Percentiles rank a stretch among this genome's conserved stretches.
Conservation (phyloP, 768 basidiomycete genomes). For the Hygrophoropsis aurantiaca region DNA sequence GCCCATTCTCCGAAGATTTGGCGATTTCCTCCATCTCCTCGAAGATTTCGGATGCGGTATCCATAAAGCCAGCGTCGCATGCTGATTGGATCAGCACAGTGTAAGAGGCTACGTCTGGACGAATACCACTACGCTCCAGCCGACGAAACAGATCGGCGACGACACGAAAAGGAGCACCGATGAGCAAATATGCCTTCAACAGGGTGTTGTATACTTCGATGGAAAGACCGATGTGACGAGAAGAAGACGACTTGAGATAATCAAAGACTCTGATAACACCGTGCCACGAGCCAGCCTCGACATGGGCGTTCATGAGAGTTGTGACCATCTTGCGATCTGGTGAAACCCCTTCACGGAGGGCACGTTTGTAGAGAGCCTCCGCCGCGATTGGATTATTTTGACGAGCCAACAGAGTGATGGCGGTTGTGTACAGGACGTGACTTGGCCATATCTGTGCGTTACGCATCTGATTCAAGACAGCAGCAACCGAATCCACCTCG, state of each 20-base stretch:
- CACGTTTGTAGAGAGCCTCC: conserved; percentile 64
- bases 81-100: conserved; percentile 78
- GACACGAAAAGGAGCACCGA: conserved; percentile 71
- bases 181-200: conserved; percentile 79
- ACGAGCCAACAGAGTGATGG: conserved; percentile 66
- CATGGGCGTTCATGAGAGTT: conserved; percentile 79
- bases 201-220: conserved; percentile 75
- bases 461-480: conserved; percentile 63
- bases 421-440: conserved; percentile 57
- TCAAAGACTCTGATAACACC: conserved; percentile 73
- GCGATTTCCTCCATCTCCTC: conserved; percentile 59
- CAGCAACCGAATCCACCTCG: conserved; percentile 51
- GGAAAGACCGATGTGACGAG: conserved; percentile 40
- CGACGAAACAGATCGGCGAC: conserved; percentile 63
- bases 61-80: conserved; percentile 68
- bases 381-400: conserved; percentile 63
- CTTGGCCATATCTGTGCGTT: conserved; percentile 45
- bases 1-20: conserved; percentile 27
- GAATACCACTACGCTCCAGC: conserved; percentile 47
- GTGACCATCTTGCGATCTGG: conserved; percentile 68
- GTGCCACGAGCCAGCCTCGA: conserved; percentile 77
- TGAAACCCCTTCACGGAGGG: conserved; percentile 56
- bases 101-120: conserved; percentile 66
- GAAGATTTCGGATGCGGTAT: conserved; percentile 64
- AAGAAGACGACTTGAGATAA: conserved; percentile 43